Evolutionary conservation across 768 basidiomycete species (phyloP).

Genomic region (Chalciporus chontae): DNA sequence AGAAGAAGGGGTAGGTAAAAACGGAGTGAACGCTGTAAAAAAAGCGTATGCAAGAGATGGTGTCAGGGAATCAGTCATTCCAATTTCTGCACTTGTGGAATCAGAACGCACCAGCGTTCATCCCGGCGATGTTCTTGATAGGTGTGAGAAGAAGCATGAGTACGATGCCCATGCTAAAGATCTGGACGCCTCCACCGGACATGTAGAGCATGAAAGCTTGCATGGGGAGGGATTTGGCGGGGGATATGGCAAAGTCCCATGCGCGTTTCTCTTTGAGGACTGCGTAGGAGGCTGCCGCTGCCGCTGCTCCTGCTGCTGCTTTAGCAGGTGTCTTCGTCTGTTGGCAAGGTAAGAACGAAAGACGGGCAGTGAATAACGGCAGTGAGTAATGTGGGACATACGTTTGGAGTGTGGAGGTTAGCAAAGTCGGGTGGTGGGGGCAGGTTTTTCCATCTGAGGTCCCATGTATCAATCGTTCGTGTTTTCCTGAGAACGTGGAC

Average conservation of each 20-base stretch:
- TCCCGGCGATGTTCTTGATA: slow-evolving; percentile 75
- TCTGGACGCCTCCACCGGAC: slow-evolving; percentile 93
- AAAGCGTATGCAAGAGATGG: neutral
- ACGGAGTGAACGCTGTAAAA: slow-evolving; percentile 73
- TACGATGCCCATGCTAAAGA: slow-evolving; percentile 96
- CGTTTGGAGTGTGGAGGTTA: slow-evolving; percentile 35
- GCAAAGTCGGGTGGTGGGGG: slow-evolving; percentile 70
- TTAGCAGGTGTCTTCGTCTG: slow-evolving; percentile 45
- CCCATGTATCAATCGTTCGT: neutral
- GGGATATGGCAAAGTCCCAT: slow-evolving; percentile 80
- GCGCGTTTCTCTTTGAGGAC: slow-evolving; percentile 73
- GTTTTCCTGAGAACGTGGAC: neutral
- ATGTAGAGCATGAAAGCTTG: slow-evolving; percentile 99
- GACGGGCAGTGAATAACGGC: neutral
- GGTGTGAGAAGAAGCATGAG: slow-evolving; percentile 88
- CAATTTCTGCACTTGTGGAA: no score
- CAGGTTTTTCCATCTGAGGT: slow-evolving; percentile 57
- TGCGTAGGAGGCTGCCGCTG: slow-evolving; percentile 51
- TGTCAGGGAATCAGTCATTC: no score
- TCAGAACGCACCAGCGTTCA: slow-evolving; percentile 64
- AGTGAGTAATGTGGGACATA: slow-evolving; percentile 3
- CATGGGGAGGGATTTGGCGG: slow-evolving; percentile 92
- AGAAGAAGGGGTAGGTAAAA: slow-evolving; percentile 46
- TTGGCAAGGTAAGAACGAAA: neutral
- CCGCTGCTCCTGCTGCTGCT: slow-evolving; percentile 29